Percentiles rank a stretch among this genome's conserved stretches.
phyloP scores from a whole-genome alignment of 2,329 filamentous ascomycete genomes.

The Fusarium algeriense region DNA sequence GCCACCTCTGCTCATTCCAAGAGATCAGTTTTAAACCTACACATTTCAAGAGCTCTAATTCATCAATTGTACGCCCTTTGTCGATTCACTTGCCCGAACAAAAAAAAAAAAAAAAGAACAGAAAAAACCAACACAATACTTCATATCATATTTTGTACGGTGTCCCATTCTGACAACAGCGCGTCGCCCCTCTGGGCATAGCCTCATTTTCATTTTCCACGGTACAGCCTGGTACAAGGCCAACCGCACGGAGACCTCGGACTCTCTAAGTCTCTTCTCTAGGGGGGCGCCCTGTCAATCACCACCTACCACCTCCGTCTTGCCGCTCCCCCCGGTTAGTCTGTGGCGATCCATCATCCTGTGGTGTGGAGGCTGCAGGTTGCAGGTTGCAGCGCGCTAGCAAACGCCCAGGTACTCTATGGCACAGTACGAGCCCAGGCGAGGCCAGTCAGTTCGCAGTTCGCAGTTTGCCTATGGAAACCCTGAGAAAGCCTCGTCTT shows the following conservation, averaged over 20 bases:
- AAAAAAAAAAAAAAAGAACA: neutral
- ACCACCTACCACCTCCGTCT: constrained; percentile 23
- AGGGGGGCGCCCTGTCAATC: constrained; percentile 40
- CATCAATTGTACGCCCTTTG: neutral
- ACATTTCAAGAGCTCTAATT: neutral
- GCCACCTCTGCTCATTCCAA: constrained; percentile 21
- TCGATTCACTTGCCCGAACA: neutral
- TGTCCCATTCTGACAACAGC: constrained; percentile 33
- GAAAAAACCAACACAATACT: constrained; percentile 17
- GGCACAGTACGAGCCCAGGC: constrained; percentile 31
- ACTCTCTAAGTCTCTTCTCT: constrained; percentile 15
- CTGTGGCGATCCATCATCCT: constrained; percentile 42
- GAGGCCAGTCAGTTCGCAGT: constrained; percentile 13
- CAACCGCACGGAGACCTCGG: constrained; percentile 37
- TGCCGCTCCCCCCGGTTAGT: constrained; percentile 42
- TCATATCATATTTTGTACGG: constrained; percentile 19
- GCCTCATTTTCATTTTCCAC: constrained; percentile 37
- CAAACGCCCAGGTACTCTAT: constrained; percentile 38
- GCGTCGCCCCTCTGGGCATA: constrained; percentile 28
- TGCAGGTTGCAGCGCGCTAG: constrained; percentile 36
- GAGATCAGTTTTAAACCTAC: neutral
- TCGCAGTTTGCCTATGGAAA: constrained; percentile 35
- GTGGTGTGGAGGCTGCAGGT: constrained; percentile 45
- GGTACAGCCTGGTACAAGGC: constrained; percentile 20
- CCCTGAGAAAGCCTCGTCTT: constrained; percentile 35